Percentiles rank a stretch among this genome's conserved stretches.
Conservation (phyloP, 192 early-diverging fungal genomes). For the Coemansia sp. region DNA sequence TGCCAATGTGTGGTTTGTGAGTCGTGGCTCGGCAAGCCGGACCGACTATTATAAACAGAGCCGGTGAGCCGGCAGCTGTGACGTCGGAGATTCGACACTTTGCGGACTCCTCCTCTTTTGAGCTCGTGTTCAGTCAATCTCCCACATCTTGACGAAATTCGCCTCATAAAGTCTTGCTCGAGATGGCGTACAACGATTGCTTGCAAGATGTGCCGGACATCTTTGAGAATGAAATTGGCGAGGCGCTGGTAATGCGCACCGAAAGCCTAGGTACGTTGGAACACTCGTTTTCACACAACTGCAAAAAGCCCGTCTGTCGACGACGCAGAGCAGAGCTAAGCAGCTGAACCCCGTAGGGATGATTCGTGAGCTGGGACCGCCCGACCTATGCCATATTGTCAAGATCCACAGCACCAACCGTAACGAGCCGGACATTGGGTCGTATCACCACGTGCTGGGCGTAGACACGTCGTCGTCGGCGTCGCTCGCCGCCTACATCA, state of each 20-base stretch:
- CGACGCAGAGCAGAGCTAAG: too few relatives aligned
- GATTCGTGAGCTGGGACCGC: constrained; percentile 92
- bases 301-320: too few relatives aligned
- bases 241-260: constrained; percentile 79
- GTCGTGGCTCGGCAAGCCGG: too few relatives aligned
- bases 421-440: constrained; percentile 59
- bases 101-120: too few relatives aligned
- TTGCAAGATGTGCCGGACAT: constrained; percentile 91
- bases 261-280: constrained; percentile 76
- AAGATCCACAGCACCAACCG: constrained; percentile 71
- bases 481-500: constrained; percentile 94
- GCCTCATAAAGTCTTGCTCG: too few relatives aligned
- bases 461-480: constrained; percentile 91
- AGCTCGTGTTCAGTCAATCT: too few relatives aligned
- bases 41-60: too few relatives aligned
- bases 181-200: constrained; percentile 56
- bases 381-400: constrained; percentile 94
- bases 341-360: too few relatives aligned
- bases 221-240: constrained; percentile 90
- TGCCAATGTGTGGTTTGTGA: too few relatives aligned
- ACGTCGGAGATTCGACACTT: too few relatives aligned
- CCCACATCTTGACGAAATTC: too few relatives aligned
- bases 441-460: constrained; percentile 75
- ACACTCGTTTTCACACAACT: not conserved
- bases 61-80: too few relatives aligned